Percentiles rank a stretch among this genome's conserved stretches.
Conservation (phyloP, 176 grass and related monocot species). For the Guadua angustifolia region DNA sequence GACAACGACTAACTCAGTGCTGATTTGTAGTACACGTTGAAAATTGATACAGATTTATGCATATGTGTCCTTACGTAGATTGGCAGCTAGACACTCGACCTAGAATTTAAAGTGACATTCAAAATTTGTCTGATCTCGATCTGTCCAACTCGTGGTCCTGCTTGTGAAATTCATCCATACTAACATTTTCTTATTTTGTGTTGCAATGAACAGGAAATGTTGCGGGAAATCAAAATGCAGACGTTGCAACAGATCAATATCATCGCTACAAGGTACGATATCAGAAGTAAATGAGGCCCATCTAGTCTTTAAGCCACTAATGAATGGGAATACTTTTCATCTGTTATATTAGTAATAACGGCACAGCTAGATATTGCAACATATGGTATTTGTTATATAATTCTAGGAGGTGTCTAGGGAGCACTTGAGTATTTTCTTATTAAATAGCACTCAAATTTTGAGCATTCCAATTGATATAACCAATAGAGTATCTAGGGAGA, state of each 20-base stretch:
- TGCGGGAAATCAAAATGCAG: constrained; percentile 48
- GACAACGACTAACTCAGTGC: background rate
- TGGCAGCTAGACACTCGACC: background rate
- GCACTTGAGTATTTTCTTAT: too few species aligned
- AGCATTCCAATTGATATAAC: too few species aligned
- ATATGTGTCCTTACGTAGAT: background rate
- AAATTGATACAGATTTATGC: constrained; percentile 9
- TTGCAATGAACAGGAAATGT: constrained; percentile 50
- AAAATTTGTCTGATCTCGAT: constrained; percentile 4
- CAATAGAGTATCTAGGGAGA: too few species aligned
- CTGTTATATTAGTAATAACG: background rate
- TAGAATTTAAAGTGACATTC: background rate
- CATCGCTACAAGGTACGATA: constrained; percentile 63
- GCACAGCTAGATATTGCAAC: too few species aligned
- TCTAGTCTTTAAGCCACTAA: background rate
- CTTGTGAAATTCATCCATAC: background rate
- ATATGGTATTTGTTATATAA: too few species aligned
- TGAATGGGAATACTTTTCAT: background rate
- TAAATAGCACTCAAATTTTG: too few species aligned
- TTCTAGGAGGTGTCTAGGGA: too few species aligned
- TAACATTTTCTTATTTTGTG: constrained; percentile 5
- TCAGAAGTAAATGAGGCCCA: background rate
- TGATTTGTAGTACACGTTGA: background rate
- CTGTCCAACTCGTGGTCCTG: background rate
- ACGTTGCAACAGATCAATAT: constrained; percentile 69